Conservation (phyloP, 163 green algal genomes). For the Coccomyxa subellipsoidea region DNA sequence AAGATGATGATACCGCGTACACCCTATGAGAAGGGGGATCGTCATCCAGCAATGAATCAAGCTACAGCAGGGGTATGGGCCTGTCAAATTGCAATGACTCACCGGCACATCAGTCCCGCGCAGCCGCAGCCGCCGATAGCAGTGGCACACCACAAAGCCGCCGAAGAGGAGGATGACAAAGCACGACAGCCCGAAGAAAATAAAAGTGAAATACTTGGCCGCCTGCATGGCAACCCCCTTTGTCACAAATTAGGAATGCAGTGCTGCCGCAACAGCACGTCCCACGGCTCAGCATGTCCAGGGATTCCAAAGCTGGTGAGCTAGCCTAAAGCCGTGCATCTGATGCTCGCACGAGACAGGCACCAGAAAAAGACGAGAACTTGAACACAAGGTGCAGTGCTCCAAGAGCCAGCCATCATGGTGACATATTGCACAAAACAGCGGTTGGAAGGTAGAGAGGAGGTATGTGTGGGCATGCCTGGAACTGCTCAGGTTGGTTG, state of each 20-base stretch:
- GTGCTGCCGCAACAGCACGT: too few relatives aligned
- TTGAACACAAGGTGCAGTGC: not conserved
- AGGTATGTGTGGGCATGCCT: not conserved
- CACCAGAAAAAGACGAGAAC: not conserved
- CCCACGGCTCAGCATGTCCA: too few relatives aligned
- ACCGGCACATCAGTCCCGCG: not conserved
- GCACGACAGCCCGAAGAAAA: not conserved
- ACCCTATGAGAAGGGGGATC: too few relatives aligned
- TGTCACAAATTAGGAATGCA: not conserved
- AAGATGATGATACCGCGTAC: too few relatives aligned
- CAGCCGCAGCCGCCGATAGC: not conserved
- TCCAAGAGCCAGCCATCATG: not conserved
- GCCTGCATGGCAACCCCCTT: not conserved
- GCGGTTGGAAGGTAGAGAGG: not conserved
- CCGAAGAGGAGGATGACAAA: slow-evolving; percentile 3
- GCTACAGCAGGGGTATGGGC: too few relatives aligned
- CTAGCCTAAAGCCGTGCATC: too few relatives aligned
- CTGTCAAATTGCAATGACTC: not conserved
- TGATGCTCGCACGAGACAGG: not conserved
- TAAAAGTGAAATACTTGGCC: slow-evolving; percentile 1
- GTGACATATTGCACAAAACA: not conserved
- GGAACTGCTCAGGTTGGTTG: not conserved
- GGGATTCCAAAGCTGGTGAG: too few relatives aligned
- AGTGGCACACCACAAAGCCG: slow-evolving; percentile 9
- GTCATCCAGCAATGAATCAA: not conserved